Evolutionary conservation across 306 rosid species (phyloP).

Genomic region (Castanea mollissima): DNA sequence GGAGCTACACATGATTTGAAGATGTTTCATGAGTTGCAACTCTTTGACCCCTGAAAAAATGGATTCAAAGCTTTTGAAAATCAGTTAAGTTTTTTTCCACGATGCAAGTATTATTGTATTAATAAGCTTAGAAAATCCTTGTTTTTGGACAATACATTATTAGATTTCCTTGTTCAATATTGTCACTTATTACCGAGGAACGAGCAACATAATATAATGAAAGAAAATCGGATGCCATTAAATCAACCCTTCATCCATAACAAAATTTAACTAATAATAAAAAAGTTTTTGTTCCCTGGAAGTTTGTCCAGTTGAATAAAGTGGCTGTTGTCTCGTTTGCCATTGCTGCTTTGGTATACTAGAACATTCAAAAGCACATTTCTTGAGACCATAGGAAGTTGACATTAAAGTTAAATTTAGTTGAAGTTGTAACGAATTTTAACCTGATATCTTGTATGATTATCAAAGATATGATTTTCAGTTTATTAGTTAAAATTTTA

Average conservation of each 20-base stretch:
- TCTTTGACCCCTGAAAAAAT: conserved; percentile 62
- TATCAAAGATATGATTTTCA: background rate
- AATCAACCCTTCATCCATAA: too few relatives aligned
- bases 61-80: conserved; percentile 69
- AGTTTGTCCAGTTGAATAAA: conserved; percentile 52
- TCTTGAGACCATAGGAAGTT: conserved; percentile 77
- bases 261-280: conserved; percentile 55
- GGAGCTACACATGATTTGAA: too few relatives aligned
- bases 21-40: background rate
- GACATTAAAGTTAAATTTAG: conserved; percentile 6
- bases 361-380: conserved; percentile 72
- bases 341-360: conserved; percentile 47
- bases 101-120: conserved; percentile 40
- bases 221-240: conserved; percentile 46
- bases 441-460: background rate
- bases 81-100: conserved; percentile 70
- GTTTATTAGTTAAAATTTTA: background rate
- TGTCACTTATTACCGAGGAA: conserved; percentile 81
- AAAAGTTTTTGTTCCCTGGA: conserved; percentile 67
- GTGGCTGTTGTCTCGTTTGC: conserved; percentile 15
- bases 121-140: conserved; percentile 64
- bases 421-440: conserved; percentile 4
- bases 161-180: conserved; percentile 63
- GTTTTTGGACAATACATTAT: conserved; percentile 38
- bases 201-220: conserved; percentile 65